Percentiles rank a stretch among this genome's conserved stretches.
Conservation (phyloP, 441 rosid species). For the Populus hybrid region DNA sequence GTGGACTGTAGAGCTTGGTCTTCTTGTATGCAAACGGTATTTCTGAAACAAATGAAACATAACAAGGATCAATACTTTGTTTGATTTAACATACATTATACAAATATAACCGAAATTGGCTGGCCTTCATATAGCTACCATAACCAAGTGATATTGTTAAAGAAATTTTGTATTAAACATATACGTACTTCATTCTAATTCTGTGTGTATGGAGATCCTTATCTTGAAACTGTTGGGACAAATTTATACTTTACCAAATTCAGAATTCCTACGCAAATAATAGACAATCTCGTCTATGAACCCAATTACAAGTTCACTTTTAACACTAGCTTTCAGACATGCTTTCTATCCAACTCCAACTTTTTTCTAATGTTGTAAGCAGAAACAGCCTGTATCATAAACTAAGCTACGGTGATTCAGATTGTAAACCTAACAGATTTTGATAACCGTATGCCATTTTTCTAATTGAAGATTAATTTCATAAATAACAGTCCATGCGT, state of each 20-base stretch:
- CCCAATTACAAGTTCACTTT: background rate
- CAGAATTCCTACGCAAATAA: background rate
- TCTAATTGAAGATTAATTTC: background rate
- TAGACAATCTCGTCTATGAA: background rate
- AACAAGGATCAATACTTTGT: background rate
- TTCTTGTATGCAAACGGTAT: constrained; percentile 84
- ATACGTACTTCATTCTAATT: background rate
- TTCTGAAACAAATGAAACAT: constrained; percentile 44
- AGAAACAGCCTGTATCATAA: background rate
- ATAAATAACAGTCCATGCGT: background rate
- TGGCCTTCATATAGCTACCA: background rate
- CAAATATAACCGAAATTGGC: background rate
- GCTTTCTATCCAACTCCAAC: background rate
- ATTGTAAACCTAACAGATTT: background rate
- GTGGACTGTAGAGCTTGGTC: constrained; percentile 56
- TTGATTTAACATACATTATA: background rate
- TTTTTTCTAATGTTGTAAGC: background rate
- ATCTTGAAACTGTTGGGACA: background rate
- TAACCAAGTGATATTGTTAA: background rate
- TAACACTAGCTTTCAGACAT: background rate
- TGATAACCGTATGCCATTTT: background rate
- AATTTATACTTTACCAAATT: background rate
- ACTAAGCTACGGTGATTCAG: background rate
- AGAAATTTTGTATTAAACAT: background rate
- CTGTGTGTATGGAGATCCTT: background rate